Conservation (phyloP, 805 yeast species). For the Maudiozyma saulgeensis region DNA sequence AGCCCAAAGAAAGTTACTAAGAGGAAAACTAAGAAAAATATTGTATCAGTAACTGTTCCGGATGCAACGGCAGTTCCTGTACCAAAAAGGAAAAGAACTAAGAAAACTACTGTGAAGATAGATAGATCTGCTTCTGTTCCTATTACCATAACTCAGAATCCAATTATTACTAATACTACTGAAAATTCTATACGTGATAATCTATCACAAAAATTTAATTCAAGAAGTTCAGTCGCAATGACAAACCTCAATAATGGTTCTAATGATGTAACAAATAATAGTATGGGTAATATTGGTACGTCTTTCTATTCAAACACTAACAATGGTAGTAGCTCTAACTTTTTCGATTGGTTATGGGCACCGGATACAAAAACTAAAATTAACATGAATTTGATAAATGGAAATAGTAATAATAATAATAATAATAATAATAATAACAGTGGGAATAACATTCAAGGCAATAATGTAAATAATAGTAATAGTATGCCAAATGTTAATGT, state of each 20-base stretch:
- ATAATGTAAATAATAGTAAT: too few species aligned
- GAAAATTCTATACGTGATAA: background rate
- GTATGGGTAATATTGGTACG: background rate
- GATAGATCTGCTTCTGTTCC: background rate
- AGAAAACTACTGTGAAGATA: background rate
- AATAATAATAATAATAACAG: background rate
- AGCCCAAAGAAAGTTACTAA: background rate
- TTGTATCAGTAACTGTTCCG: background rate
- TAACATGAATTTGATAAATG: background rate
- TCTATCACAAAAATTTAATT: background rate
- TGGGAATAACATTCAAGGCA: background rate
- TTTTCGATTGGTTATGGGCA: conserved; percentile 3
- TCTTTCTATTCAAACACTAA: background rate
- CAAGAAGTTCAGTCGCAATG: background rate
- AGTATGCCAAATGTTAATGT: background rate
- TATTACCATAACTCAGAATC: background rate
- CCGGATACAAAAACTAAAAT: background rate
- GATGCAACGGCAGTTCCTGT: background rate
- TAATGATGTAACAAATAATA: too few species aligned
- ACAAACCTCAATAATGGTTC: background rate
- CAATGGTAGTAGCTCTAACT: background rate
- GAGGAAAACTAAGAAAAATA: background rate
- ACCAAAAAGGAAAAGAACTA: background rate
- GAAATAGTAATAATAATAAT: background rate
- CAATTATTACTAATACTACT: background rate